Percentiles rank a stretch among this genome's conserved stretches.
Evolutionary conservation across 2,329 filamentous ascomycete genomes (phyloP).

Genomic region (Penicillium aurantiogriseum): DNA sequence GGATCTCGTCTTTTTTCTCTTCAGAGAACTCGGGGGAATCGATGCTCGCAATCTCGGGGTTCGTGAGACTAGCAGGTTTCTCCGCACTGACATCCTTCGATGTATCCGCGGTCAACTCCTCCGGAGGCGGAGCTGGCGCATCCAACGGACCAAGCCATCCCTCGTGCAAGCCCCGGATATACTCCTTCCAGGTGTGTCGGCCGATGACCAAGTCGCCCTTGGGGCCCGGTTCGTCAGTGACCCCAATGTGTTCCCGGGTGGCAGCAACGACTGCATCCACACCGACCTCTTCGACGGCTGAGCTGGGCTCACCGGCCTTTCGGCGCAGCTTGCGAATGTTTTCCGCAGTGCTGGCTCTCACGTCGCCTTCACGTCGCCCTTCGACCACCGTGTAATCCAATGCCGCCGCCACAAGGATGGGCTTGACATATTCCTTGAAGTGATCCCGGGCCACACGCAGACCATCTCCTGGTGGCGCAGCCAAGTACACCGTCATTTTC

Average conservation of each 20-base stretch:
- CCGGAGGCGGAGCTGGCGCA: slow-evolving; percentile 32
- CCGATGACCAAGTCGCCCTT: slow-evolving; percentile 87
- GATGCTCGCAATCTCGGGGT: slow-evolving; percentile 11
- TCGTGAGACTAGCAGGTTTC: slow-evolving; percentile 19
- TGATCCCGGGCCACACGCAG: slow-evolving; percentile 85
- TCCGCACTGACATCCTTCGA: slow-evolving; percentile 23
- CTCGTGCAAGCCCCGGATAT: slow-evolving; percentile 87
- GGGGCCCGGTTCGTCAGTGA: slow-evolving; percentile 69
- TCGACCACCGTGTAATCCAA: slow-evolving; percentile 97
- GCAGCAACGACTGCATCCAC: slow-evolving; percentile 62
- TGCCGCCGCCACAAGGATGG: slow-evolving; percentile 81
- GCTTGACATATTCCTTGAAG: slow-evolving; percentile 94
- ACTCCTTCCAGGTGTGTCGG: slow-evolving; percentile 95
- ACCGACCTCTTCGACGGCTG: slow-evolving; percentile 42
- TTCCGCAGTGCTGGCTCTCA: slow-evolving; percentile 82
- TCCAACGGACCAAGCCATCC: slow-evolving; percentile 89
- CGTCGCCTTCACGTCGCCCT: slow-evolving; percentile 86
- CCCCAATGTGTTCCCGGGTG: slow-evolving; percentile 63
- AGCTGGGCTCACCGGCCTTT: slow-evolving; percentile 58
- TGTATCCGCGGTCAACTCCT: slow-evolving; percentile 14
- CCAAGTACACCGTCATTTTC: slow-evolving; percentile 80
- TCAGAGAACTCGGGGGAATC: slow-evolving; percentile 9
- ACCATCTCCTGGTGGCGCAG: slow-evolving; percentile 82
- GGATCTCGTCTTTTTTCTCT: slow-evolving; percentile 19
- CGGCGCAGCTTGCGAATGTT: slow-evolving; percentile 68